Conservation (phyloP, 2,329 filamentous ascomycete genomes). For the Fusarium tjaetaba region DNA sequence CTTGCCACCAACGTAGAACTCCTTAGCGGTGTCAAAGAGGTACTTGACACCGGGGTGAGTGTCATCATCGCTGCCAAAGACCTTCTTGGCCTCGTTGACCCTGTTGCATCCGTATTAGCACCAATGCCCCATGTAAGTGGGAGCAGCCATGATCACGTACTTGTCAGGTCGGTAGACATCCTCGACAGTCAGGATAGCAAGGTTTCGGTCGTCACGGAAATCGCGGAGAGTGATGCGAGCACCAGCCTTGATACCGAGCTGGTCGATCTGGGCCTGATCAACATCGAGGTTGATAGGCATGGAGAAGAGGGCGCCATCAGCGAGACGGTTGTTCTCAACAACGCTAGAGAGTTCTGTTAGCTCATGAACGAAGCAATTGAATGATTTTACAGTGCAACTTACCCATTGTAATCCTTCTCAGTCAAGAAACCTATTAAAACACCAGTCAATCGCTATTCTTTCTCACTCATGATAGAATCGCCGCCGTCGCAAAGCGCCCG, state of each 20-base stretch:
- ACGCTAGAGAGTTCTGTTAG: constrained; percentile 68
- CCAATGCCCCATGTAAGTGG: background rate
- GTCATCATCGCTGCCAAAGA: constrained; percentile 91
- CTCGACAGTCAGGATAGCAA: constrained; percentile 94
- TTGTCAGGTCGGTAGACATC: constrained; percentile 97
- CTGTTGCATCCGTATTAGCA: constrained; percentile 56
- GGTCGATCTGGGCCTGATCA: constrained; percentile 77
- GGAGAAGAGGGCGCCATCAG: constrained; percentile 89
- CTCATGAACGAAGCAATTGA: background rate
- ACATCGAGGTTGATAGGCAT: constrained; percentile 98
- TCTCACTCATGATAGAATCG: constrained; percentile 1
- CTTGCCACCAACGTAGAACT: constrained; percentile 96
- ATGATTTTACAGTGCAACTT: constrained; percentile 46
- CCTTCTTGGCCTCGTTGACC: constrained; percentile 87
- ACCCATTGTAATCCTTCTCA: constrained; percentile 96
- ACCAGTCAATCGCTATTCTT: constrained; percentile 23
- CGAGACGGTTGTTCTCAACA: constrained; percentile 86
- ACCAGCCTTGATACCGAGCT: constrained; percentile 79
- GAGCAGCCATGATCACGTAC: constrained; percentile 60
- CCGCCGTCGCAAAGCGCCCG: constrained; percentile 11
- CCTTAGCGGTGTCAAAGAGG: constrained; percentile 81
- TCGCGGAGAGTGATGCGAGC: constrained; percentile 89
- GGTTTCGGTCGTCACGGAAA: constrained; percentile 93
- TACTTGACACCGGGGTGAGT: constrained; percentile 94
- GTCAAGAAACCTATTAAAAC: constrained; percentile 84